Conservation (phyloP, 306 rosid genomes). For the Cucumis melo region DNA sequence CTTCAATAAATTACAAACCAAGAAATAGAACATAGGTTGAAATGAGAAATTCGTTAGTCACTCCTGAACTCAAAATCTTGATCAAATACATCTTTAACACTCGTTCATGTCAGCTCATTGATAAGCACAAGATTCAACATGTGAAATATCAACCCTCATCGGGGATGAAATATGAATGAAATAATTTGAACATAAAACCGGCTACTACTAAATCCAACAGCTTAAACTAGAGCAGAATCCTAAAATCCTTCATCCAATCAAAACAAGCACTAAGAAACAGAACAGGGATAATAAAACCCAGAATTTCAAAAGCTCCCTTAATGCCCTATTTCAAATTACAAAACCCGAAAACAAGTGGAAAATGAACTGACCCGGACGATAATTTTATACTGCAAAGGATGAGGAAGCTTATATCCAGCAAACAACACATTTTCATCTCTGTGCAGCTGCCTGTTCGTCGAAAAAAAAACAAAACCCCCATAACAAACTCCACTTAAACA, state of each 20-base stretch:
- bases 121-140: background rate
- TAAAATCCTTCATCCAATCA: background rate
- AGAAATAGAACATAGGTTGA: background rate
- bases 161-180: background rate
- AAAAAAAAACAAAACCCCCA: background rate
- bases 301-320: background rate
- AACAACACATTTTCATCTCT: slow-evolving; percentile 72
- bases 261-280: background rate
- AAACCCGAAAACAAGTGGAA: background rate
- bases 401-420: slow-evolving; percentile 97
- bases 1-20: background rate
- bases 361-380: slow-evolving; percentile 54
- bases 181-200: background rate
- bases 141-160: background rate
- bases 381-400: slow-evolving; percentile 89
- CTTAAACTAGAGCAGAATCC: background rate
- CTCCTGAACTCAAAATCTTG: background rate
- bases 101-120: background rate
- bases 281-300: background rate
- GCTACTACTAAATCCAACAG: background rate
- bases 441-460: slow-evolving; percentile 59
- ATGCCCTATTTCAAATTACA: background rate
- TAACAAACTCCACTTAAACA: background rate
- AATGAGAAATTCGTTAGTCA: background rate
- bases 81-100: background rate